Base-by-base conservation (phyloP, 805 yeast species). In the Metschnikowia proteae region DNA sequence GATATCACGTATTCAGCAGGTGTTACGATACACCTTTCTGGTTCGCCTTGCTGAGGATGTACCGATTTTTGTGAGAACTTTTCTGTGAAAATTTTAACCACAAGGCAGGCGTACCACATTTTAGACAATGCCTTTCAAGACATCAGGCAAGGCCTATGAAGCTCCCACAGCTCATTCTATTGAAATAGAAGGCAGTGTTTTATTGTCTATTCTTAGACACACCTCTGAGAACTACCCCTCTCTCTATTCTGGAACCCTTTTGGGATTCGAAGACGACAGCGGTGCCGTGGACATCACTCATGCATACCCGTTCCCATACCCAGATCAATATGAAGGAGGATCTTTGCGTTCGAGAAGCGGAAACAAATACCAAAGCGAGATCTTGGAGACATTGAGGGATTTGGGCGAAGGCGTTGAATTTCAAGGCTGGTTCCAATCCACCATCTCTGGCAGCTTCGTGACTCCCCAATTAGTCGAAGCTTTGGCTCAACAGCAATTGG, bases 391-490 rank as follows among this genome's bases (percentile, higher is more conserved):
- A 51, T 76, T 88, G 54, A 79, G 75, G 59, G 76, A 75, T 47
- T 79, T 82, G 52, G 84, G 84, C 43, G 74, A 80, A 51, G 91
- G 90, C 40, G 74, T 81, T 38, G 86, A 83, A 61, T 75, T 83
- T 51, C 79, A 83, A 54, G 96, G 96, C 31, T 88, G 91, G 89
- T 88, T 86, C 70, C 80, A 87, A 62, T 75, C 85, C 38, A 76
- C 89, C 28, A 70, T 74, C 45, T 78, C 86, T 35, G 94, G 94
- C 40, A 82, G 82, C 63, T 83, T 82, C 62, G 79, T 83, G 60
- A 81, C 83, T 51, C 76, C 79, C 47, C 80, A 80, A 47, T 73
- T 86, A 45, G 74, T 89, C 28, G 96, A 88, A 58, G 76, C 82
- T 35, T 75, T 88, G 70, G 79, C 82, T 40, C 79, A 79, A 51